phyloP scores from a whole-genome alignment of 78 protist species.

The Dictyostelium intermedium region DNA sequence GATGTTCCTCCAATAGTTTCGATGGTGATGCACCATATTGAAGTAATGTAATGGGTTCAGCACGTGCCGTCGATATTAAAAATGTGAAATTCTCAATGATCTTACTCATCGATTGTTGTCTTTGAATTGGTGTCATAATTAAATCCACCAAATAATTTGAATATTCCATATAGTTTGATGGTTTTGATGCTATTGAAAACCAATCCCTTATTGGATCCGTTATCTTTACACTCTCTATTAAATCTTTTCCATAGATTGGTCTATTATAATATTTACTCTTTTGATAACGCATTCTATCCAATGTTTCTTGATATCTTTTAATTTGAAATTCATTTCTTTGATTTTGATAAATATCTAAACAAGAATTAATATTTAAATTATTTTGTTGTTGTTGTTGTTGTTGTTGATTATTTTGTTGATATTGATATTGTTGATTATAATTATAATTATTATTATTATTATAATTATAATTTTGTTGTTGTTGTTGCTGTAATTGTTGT shows the following conservation, averaged over 20 bases:
- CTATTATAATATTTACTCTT: constrained; percentile 1
- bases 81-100: constrained; percentile 62
- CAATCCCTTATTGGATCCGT: not conserved
- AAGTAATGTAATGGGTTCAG: constrained; percentile 29
- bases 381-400: not conserved
- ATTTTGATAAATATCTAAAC: constrained; percentile 31
- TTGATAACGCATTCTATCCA: constrained; percentile 22
- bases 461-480: not conserved
- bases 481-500: not conserved
- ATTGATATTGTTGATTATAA: not conserved
- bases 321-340: constrained; percentile 13
- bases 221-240: not conserved
- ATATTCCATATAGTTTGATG: not conserved
- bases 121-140: constrained; percentile 25
- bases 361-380: not conserved
- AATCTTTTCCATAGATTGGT: constrained; percentile 44
- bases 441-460: not conserved
- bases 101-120: not conserved
- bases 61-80: constrained; percentile 69
- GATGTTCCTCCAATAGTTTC: not conserved
- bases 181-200: not conserved
- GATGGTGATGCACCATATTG: constrained; percentile 42
- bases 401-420: not conserved
- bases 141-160: constrained; percentile 7
- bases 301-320: not conserved